Evolutionary conservation across 2,329 filamentous ascomycete species (phyloP), one percentile per base, ranked within the genome.

Genomic region (Aspergillus aculeatus): DNA sequence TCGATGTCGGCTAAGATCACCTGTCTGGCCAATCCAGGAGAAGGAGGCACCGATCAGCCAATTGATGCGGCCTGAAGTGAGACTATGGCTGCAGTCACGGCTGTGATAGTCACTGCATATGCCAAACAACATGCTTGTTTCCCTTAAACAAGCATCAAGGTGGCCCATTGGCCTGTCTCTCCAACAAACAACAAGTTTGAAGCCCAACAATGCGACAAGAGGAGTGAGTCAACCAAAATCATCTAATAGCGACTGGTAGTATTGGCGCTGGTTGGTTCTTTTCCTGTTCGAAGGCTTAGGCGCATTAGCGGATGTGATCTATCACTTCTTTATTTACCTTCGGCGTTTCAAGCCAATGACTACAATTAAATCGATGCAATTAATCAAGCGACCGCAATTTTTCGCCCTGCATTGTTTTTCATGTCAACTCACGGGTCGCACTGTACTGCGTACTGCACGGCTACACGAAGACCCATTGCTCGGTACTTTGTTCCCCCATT

Each of bases 301-400:
- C 41, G 53, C 41, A 19, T 48, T 47, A 47, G 47, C 23, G 24
- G 50, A 62, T 60, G 54, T 64, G 63, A 65, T 58, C 32, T 44
- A 51, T 65, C 63, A 50, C 48, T 19, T 61, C 38, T 38, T 41
- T 48, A 47, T 50, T 32, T 26, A 41, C 57, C 51, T n/a, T 47
- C 41, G 41, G 53, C n/a, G 52, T 59, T 50, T 54, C 50, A 54
- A 12, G 9, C 44, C 26, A 53, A 53, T 54, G 31, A 56, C 16
- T 35, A 24, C 32, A 55, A 52, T 53, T 47, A 41, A 41, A 47
- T n/a, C 19, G n/a, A 55, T 21, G 24, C 44, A 44, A 44, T 47
- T 19, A 44, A 55, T 21, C 19, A 31, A 55, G 47, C 53, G 48
- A 55, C 32, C 53, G 47, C 26, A 26, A 9, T 32, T 31, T 29